A percentile compares a stretch with the other conserved stretches of the same genome.
phyloP scores from a whole-genome alignment of 108 stramenopile genomes.

The Seminavis robusta region DNA sequence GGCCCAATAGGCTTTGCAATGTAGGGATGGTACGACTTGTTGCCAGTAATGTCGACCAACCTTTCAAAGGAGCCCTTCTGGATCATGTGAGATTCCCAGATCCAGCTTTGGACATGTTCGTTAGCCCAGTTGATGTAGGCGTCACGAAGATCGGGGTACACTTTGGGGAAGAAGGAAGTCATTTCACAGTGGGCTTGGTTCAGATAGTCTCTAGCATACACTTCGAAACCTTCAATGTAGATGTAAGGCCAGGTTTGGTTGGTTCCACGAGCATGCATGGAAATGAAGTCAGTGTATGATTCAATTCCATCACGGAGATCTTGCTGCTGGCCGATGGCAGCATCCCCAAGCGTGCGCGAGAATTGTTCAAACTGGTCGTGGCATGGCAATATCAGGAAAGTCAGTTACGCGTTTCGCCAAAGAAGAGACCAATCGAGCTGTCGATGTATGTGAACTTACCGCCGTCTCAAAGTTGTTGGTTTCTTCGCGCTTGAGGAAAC shows the following conservation, averaged over 20 bases:
- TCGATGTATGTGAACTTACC: not conserved
- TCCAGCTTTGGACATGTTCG: not conserved
- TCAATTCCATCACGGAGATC: not conserved
- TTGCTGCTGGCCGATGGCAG: constrained; percentile 2
- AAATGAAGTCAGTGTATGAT: too few relatives aligned
- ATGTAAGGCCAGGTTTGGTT: not conserved
- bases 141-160: not conserved
- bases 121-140: not conserved
- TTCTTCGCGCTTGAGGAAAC: not conserved
- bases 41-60: not conserved
- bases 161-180: not conserved
- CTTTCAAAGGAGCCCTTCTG: constrained; percentile 2
- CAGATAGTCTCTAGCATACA: not conserved
- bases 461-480: constrained; percentile 3
- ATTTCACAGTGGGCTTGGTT: not conserved
- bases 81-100: not conserved
- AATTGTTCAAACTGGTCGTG: not conserved
- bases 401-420: not conserved
- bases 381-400: not conserved
- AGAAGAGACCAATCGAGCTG: too few relatives aligned
- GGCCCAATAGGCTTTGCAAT: not conserved
- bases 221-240: not conserved
- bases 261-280: not conserved
- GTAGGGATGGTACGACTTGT: not conserved
- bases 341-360: not conserved